Base-by-base conservation (phyloP, 352 stramenopile genomes). In the Pythium insidiosum region DNA sequence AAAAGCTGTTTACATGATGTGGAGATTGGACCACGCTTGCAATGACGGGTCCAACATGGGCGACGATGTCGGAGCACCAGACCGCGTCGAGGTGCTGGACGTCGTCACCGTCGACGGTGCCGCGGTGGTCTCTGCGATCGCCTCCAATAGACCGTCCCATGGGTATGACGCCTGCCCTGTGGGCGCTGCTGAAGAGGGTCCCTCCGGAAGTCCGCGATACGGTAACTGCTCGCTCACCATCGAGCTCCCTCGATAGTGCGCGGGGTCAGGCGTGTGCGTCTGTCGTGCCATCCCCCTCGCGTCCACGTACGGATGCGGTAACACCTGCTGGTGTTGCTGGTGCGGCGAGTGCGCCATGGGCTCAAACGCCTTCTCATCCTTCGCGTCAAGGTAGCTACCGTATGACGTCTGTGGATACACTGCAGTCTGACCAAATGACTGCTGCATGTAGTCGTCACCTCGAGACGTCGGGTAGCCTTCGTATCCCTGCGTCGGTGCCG, bases 121-220 rank as follows among this genome's bases (percentile, higher is more conserved):
- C 18, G 56, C 20, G 18, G 48, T 50, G 18, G 65, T 63, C 39
- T 73, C 61, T 4, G 73, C 68, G 53, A 91, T 84, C 36, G 80
- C 80, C 23, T 88, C 79, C 6, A 91, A 52, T 26, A 91, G 63
- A 39, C 81, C 75, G 24, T 88, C 79, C 79, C 79, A 91, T 18
- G 75, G 64, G 30, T 55, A 50, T 26, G 45, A 6, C 34, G 46
- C 21, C 15, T n/a, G 24, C 6, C 22, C 41, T n/a, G 26, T 28
- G 22, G 38, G 33, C 11, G 34, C 26, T n/a, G n/a, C n/a, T n/a
- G n/a, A n/a, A n/a, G n/a, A n/a, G n/a, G n/a, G n/a, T n/a, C n/a
- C n/a, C 34, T 20, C 34, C 34, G 12, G 13, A n/a, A 39, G 12
- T 11, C 12, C 18, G 9, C 9, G 12, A 2, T 50, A 43, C 10